Conservation (phyloP, 495 filamentous ascomycete species). For the Neurospora discreta region DNA sequence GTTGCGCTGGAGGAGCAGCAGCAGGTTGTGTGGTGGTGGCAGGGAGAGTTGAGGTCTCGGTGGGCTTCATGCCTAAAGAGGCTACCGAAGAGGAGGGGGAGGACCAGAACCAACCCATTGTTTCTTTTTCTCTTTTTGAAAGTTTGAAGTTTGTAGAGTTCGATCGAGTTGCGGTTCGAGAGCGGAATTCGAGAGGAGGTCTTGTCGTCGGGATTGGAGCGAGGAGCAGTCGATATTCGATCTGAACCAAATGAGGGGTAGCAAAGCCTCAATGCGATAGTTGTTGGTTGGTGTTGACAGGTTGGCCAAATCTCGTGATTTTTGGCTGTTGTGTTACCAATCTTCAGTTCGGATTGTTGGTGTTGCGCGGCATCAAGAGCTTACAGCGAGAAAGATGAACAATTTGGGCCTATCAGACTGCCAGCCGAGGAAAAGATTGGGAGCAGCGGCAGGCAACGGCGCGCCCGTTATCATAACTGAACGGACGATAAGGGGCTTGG, state of each 20-base stretch:
- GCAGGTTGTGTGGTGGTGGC: conserved; percentile 8
- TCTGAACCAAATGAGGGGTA: background rate
- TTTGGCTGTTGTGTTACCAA: background rate
- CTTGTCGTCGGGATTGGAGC: background rate
- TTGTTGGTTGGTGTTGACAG: background rate
- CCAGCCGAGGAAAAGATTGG: background rate
- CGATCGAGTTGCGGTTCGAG: background rate
- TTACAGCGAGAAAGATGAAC: background rate
- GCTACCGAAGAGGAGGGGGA: conserved; percentile 15
- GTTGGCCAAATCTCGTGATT: background rate
- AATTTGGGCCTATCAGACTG: background rate
- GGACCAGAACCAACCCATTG: conserved; percentile 45
- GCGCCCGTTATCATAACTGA: no score
- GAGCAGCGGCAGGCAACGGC: background rate
- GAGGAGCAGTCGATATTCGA: background rate
- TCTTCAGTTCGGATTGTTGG: background rate
- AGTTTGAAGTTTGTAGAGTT: background rate
- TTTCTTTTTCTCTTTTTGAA: conserved; percentile 4
- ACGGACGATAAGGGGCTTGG: background rate
- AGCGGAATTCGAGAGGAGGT: background rate
- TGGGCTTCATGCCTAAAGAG: conserved; percentile 8
- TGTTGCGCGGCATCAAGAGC: background rate
- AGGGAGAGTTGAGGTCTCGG: conserved; percentile 3
- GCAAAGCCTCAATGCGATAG: background rate
- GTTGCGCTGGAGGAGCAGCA: background rate